phyloP scores from a whole-genome alignment of 139 green algal genomes.

The Coelastrella sp. region DNA sequence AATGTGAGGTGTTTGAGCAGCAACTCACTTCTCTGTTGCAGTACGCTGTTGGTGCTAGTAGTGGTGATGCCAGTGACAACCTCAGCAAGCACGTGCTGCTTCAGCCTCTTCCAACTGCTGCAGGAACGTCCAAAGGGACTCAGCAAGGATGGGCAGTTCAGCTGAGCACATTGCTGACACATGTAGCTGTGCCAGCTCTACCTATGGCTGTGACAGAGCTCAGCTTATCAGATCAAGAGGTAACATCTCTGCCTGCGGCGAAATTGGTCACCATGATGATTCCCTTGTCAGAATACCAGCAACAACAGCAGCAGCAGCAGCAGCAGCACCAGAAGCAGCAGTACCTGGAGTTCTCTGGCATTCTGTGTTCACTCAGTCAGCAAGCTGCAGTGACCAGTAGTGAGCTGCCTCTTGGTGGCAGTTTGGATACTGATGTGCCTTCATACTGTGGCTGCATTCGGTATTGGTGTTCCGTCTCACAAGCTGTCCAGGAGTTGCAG shows the following conservation, averaged over 20 bases:
- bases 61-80: not conserved
- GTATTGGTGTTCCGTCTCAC: not conserved
- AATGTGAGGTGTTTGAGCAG: not conserved
- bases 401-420: not conserved
- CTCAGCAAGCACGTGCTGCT: not conserved
- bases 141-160: not conserved
- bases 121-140: not conserved
- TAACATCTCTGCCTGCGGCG: not conserved
- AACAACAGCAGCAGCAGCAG: not conserved
- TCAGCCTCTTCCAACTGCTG: not conserved
- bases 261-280: not conserved
- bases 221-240: not conserved
- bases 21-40: not conserved
- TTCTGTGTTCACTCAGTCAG: not conserved
- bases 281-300: too few species aligned
- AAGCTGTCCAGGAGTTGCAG: not conserved
- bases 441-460: not conserved
- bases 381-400: not conserved
- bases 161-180: not conserved
- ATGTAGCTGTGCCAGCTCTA: not conserved
- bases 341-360: not conserved
- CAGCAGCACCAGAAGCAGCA: constrained; percentile 4
- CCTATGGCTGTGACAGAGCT: not conserved
- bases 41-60: not conserved
- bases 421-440: too few species aligned